Percentiles rank a stretch among this genome's conserved stretches.
phyloP scores from a whole-genome alignment of 805 yeast species.

The Candida maris region DNA sequence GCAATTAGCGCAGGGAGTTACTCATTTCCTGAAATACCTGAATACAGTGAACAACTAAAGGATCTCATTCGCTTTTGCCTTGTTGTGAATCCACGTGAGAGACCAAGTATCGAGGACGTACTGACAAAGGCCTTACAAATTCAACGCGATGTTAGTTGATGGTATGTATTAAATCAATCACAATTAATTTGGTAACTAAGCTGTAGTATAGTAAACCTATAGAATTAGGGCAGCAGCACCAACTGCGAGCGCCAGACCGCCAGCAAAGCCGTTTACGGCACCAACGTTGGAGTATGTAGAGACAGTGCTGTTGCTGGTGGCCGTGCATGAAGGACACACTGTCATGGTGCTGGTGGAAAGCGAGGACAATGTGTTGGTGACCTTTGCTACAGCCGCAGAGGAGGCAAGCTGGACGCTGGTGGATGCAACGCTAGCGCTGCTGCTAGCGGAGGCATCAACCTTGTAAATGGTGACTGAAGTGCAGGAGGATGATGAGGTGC shows the following conservation, averaged over 20 bases:
- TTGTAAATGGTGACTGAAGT: slow-evolving; percentile 7
- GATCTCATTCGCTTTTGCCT: slow-evolving; percentile 59
- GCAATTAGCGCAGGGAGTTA: slow-evolving; percentile 71
- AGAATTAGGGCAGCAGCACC: slow-evolving; percentile 12
- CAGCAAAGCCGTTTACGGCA: slow-evolving; percentile 11
- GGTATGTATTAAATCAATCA: not conserved
- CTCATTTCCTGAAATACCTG: slow-evolving; percentile 49
- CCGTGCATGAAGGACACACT: not conserved
- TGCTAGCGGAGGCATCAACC: not conserved
- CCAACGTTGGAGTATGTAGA: slow-evolving; percentile 9
- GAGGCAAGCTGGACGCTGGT: too few species aligned
- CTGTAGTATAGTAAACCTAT: slow-evolving; percentile 2
- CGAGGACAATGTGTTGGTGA: slow-evolving; percentile 2
- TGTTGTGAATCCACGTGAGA: slow-evolving; percentile 50
- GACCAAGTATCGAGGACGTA: slow-evolving; percentile 66
- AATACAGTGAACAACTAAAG: slow-evolving; percentile 54
- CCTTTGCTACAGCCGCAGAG: not conserved
- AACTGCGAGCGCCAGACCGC: slow-evolving; percentile 11
- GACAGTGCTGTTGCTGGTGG: slow-evolving; percentile 2
- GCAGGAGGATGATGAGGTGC: slow-evolving; percentile 18
- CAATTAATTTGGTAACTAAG: too few species aligned
- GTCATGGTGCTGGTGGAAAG: slow-evolving; percentile 1
- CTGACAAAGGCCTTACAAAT: slow-evolving; percentile 46
- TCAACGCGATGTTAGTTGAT: slow-evolving; percentile 23
- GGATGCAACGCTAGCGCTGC: slow-evolving; percentile 3